Evolutionary conservation across 768 basidiomycete species (phyloP), one percentile per base, ranked within the genome.

Genomic region (Crepidotus variabilis): DNA sequence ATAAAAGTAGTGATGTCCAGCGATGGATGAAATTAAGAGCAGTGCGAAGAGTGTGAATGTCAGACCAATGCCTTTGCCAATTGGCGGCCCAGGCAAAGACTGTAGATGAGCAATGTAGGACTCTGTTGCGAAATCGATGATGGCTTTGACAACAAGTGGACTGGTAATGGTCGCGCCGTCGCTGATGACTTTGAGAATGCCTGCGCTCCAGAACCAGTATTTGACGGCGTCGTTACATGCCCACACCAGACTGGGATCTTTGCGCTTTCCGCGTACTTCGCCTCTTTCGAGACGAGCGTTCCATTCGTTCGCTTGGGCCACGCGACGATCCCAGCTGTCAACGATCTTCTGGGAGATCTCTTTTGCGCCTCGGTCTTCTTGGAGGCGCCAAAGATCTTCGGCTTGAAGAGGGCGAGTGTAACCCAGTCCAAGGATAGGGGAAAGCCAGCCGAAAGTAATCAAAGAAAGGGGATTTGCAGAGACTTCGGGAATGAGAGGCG

Each of bases 1-100:
- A 66, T 92, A 90, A 77, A 94, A 93, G 72, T 89, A 94, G 63
- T 94, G 92, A 58, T 95, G 84, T 6, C 82, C 79, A 61, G 82
- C 82, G 55, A 92, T 63, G 0, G 88, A 88, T 0, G 85, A 69
- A 33, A 86, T 65, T 32, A 91, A 52, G 63, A 92, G 88, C 61
- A 96, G 76, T 18, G 72, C 66, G 55, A 94, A 75, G 1, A 98
- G 79, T 22, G 69, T 81, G 60, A 95, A 79, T 0, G 85, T 81
- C 22, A 91, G 78, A 1, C 91, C 92, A 16, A 94, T 75, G 23
- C 91, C 92, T 43, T 67, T 70, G 2, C 79, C 78, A 47, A 81
- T 67, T 6, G 71, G 57, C 16, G 79, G 79, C 4, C 76, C 63
- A 21, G 63, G 55, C 23, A 57, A 59, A 20, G 78, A 76, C n/a